Evolutionary conservation across 768 basidiomycete species (phyloP), one percentile per base, ranked within the genome.

Genomic region (Amanita polypyramis): DNA sequence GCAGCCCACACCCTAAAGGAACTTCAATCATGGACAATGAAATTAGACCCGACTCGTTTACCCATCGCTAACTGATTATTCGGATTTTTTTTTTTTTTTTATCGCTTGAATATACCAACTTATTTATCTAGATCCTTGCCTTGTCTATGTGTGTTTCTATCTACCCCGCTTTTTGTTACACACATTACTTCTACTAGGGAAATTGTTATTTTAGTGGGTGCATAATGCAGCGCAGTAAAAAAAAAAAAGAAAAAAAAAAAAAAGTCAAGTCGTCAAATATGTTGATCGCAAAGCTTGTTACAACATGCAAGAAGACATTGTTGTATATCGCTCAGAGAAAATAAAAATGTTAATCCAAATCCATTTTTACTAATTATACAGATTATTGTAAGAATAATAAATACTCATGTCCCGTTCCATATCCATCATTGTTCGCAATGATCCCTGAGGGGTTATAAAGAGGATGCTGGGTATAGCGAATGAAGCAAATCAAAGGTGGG

Each of bases 1-100:
- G 83, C 87, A 7, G 90, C 92, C 29, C 77, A 83, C 2, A 88
- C 72, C 57, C 65, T 71, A 50, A 94, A 88, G 68, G 93, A 96
- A 58, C 71, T 91, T 50, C 80, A 80, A 51, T 76, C 81, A 59
- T 96, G 93, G 93, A 82, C 77, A 56, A 69, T 74, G 51, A 90
- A 87, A 63, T 68, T 93, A 56, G 89, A 92, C 63, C 89, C 89
- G 44, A 89, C 85, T 57, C 77, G 85, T 58, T 66, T 78, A 54
- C 68, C 71, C 35, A 64, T 65, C 45, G 75, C 55, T 62, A 55
- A 46, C 46, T 47, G 34, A 51, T 33, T 10, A 51, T 37, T n/a
- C 4, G 14, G 7, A 37, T 11, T 25, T 6, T 11, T 25, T 6
- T 19, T 39, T 15, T 4, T 6, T 45, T 27, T 23, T 34, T 12